phyloP scores from a whole-genome alignment of 2,329 filamentous ascomycete genomes.

The Alternaria alternata region DNA sequence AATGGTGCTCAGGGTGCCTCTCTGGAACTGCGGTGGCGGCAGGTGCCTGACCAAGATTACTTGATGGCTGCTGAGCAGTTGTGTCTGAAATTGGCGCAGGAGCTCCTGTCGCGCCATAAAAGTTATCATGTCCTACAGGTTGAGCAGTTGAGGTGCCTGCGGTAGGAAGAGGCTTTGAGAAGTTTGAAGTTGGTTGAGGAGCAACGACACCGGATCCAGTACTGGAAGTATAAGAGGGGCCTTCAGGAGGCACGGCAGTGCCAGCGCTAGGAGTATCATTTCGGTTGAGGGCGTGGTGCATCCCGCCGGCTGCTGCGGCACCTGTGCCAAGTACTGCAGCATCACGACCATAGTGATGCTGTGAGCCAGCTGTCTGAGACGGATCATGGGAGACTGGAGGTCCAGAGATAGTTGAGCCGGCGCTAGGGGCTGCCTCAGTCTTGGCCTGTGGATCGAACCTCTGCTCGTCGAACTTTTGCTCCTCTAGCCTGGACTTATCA shows the following conservation, averaged over 20 bases:
- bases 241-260: constrained; percentile 9
- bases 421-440: constrained; percentile 9
- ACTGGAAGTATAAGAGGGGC: neutral
- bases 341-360: constrained; percentile 40
- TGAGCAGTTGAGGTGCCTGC: constrained; percentile 3
- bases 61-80: constrained; percentile 1
- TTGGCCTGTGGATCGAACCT: constrained; percentile 29
- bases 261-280: constrained; percentile 12
- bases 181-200: constrained; percentile 5
- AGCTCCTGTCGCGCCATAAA: constrained; percentile 21
- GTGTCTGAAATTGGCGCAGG: constrained; percentile 13
- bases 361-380: constrained; percentile 13
- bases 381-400: constrained; percentile 12
- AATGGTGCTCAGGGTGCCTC: constrained; percentile 32
- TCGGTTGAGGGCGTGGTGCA: neutral
- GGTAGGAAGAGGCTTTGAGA: constrained; percentile 10
- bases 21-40: neutral
- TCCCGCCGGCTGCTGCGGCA: neutral
- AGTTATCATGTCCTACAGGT: constrained; percentile 2
- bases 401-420: constrained; percentile 16
- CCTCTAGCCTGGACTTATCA: constrained; percentile 19
- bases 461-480: constrained; percentile 32
- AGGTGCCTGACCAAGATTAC: neutral
- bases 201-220: neutral
- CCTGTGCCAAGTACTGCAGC: constrained; percentile 2